Conservation (phyloP, 169 alveolate species). For the Babesia bigemina region DNA sequence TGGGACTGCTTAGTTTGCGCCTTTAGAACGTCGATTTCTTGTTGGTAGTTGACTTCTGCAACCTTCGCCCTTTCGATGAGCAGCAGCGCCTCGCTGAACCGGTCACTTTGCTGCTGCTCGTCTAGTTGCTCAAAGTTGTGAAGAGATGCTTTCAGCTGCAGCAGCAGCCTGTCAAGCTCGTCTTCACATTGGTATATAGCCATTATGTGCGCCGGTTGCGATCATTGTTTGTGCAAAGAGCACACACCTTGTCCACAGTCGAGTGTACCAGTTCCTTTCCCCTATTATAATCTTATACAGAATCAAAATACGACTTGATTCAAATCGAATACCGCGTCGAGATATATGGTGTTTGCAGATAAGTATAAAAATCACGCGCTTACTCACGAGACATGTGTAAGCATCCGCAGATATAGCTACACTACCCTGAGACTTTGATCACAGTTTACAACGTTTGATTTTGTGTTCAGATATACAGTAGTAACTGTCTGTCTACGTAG, state of each 20-base stretch:
- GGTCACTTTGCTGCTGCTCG: constrained; percentile 45
- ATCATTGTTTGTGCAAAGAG: not conserved
- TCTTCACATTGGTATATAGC: constrained; percentile 62
- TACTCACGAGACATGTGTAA: constrained; percentile 2
- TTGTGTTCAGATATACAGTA: not conserved
- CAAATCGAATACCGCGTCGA: too few relatives aligned
- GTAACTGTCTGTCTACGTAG: not conserved
- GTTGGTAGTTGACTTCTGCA: constrained; percentile 46
- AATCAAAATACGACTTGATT: too few relatives aligned
- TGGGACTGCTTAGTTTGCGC: constrained; percentile 55
- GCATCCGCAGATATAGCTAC: not conserved
- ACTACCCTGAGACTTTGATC: not conserved
- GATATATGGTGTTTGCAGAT: too few relatives aligned
- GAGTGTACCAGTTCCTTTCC: too few relatives aligned
- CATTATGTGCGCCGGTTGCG: constrained; percentile 21
- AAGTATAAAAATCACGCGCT: too few relatives aligned
- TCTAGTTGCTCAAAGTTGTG: constrained; percentile 50
- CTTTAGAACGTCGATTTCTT: constrained; percentile 55
- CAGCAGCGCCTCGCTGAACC: constrained; percentile 59
- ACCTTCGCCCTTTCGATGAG: constrained; percentile 60
- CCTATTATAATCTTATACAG: too few relatives aligned
- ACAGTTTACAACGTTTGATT: too few relatives aligned
- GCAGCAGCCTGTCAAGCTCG: constrained; percentile 58
- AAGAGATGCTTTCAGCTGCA: constrained; percentile 47
- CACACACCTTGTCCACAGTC: not conserved